Evolutionary conservation across 306 rosid genomes (phyloP).

Genomic region (Lathyrus oleraceus): DNA sequence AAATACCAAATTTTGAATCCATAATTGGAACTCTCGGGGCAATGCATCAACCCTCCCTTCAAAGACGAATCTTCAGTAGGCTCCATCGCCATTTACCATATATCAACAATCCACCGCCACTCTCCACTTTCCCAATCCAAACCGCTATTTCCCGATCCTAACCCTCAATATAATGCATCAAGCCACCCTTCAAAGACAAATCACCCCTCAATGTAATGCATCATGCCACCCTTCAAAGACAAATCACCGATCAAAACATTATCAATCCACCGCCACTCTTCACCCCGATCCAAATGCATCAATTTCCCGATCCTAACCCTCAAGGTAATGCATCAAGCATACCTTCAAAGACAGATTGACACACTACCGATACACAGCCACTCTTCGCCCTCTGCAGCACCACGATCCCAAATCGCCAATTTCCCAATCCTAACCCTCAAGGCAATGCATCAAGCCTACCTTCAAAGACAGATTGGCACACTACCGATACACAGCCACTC

Average conservation of each 20-base stretch:
- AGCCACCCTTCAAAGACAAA: no score
- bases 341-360: constrained; percentile 66
- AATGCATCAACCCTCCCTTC: constrained; percentile 78
- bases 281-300: no score
- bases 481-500: constrained; percentile 83
- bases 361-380: constrained; percentile 76
- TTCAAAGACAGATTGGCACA: constrained; percentile 71
- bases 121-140: constrained; percentile 22
- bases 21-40: constrained; percentile 45
- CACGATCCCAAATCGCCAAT: background rate
- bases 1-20: constrained; percentile 26
- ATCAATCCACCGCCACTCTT: no score
- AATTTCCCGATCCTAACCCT: constrained; percentile 9
- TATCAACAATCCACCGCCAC: constrained; percentile 76
- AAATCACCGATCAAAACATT: no score
- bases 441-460: constrained; percentile 28
- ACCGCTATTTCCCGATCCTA: no score
- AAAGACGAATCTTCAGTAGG: constrained; percentile 69
- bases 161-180: no score
- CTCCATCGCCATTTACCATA: no score
- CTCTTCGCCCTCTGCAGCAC: constrained; percentile 33
- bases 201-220: no score
- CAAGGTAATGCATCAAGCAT: constrained; percentile 66
- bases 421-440: no score
- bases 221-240: no score